A percentile compares a stretch with the other conserved stretches of the same genome.
phyloP scores from a whole-genome alignment of 2,329 filamentous ascomycete genomes.

The Ophiostoma piceae region DNA sequence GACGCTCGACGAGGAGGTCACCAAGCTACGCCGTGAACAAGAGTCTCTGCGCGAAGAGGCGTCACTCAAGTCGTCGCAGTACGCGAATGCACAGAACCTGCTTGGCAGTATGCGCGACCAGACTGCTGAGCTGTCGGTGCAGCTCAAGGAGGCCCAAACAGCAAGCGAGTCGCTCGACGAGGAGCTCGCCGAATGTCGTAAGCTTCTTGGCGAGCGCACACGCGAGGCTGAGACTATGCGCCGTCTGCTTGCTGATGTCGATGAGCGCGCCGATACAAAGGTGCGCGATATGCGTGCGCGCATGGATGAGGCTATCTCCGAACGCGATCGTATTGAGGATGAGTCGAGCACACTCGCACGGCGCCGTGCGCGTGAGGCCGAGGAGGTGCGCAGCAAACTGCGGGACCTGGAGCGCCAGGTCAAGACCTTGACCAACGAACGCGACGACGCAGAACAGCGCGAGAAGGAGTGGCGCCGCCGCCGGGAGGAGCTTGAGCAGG shows the following conservation, averaged over 20 bases:
- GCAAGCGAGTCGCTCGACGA: slow-evolving; percentile 85
- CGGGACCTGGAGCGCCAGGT: slow-evolving; percentile 76
- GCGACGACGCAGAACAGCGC: slow-evolving; percentile 68
- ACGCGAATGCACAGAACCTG: slow-evolving; percentile 75
- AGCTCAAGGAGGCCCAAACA: slow-evolving; percentile 82
- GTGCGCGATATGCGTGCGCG: slow-evolving; percentile 83
- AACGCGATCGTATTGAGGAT: slow-evolving; percentile 87
- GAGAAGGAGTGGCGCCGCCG: slow-evolving; percentile 70
- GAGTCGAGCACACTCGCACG: slow-evolving; percentile 75
- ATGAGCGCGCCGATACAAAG: slow-evolving; percentile 73
- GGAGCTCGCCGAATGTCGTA: slow-evolving; percentile 82
- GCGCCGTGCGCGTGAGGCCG: slow-evolving; percentile 72
- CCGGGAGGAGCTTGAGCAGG: slow-evolving; percentile 69
- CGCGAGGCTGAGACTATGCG: slow-evolving; percentile 95
- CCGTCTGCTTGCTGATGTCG: slow-evolving; percentile 76
- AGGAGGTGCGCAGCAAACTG: slow-evolving; percentile 74
- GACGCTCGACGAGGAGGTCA: slow-evolving; percentile 68
- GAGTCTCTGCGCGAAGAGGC: slow-evolving; percentile 69
- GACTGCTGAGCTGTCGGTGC: slow-evolving; percentile 77
- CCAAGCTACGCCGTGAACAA: slow-evolving; percentile 63
- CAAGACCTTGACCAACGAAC: slow-evolving; percentile 65
- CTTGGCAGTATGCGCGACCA: slow-evolving; percentile 93
- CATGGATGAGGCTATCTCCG: slow-evolving; percentile 87
- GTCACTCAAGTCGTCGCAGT: slow-evolving; percentile 78
- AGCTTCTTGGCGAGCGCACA: slow-evolving; percentile 78